Percentiles rank a stretch among this genome's conserved stretches.
phyloP scores from a whole-genome alignment of 2,329 filamentous ascomycete species.

The Elsinoe ampelina region DNA sequence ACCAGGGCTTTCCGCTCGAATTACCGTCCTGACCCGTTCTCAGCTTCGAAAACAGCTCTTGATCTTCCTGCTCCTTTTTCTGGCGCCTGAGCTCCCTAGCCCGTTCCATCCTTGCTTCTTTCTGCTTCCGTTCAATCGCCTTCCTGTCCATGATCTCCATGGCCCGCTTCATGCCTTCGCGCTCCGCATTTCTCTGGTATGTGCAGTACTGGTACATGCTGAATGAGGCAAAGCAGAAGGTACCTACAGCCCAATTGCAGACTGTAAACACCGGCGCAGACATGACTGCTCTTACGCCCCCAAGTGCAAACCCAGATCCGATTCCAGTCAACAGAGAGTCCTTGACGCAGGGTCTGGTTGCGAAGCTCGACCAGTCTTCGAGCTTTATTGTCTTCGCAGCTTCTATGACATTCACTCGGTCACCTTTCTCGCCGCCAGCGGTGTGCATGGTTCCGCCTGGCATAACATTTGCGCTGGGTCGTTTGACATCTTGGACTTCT shows the following conservation, averaged over 20 bases:
- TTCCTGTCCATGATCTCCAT: constrained; percentile 73
- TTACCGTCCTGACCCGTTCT: constrained; percentile 17
- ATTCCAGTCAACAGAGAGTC: constrained; percentile 79
- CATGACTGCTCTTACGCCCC: constrained; percentile 63
- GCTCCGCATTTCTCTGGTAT: constrained; percentile 62
- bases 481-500: constrained; percentile 20
- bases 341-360: constrained; percentile 73
- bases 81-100: constrained; percentile 31
- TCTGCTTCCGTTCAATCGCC: constrained; percentile 51
- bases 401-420: constrained; percentile 43
- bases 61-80: constrained; percentile 36
- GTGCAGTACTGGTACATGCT: constrained; percentile 79
- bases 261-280: constrained; percentile 54
- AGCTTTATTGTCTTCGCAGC: constrained; percentile 58
- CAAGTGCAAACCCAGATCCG: constrained; percentile 64
- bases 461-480: constrained; percentile 41
- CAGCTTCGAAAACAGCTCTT: constrained; percentile 26
- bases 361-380: constrained; percentile 61
- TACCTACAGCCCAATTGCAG: constrained; percentile 77
- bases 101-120: constrained; percentile 36
- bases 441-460: constrained; percentile 50
- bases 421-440: constrained; percentile 51
- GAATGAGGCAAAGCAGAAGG: constrained; percentile 61
- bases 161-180: constrained; percentile 72
- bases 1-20: constrained; percentile 24